Percentiles rank a stretch among this genome's conserved stretches.
Evolutionary conservation across 1,284 basidiomycete genomes (phyloP).

Genomic region (Pascua sp.): DNA sequence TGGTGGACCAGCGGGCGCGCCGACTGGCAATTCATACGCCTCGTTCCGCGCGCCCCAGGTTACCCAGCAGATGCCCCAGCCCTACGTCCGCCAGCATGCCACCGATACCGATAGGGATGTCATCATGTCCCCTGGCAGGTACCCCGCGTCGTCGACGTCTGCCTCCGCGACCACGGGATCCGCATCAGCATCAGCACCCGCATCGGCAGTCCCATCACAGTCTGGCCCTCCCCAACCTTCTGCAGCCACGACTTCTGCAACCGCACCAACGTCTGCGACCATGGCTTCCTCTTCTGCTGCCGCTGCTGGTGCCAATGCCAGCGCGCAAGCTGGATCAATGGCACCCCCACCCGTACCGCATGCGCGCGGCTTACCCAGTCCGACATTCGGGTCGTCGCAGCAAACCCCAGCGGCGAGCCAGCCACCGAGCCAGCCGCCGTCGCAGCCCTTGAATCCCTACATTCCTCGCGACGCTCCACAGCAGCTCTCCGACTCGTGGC

Average conservation of each 20-base stretch:
- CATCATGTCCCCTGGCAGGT: constrained; percentile 24
- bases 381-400: background rate
- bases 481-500: constrained; percentile 12
- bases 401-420: too few relatives aligned
- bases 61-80: constrained; percentile 13
- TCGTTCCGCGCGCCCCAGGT: constrained; percentile 1
- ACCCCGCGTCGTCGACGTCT: background rate
- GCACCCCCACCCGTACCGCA: too few relatives aligned
- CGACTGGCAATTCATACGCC: background rate
- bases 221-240: background rate
- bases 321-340: too few relatives aligned
- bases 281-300: too few relatives aligned
- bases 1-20: background rate
- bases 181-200: background rate
- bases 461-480: constrained; percentile 25
- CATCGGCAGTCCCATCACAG: background rate
- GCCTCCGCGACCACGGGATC: too few relatives aligned
- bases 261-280: too few relatives aligned
- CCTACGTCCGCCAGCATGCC: constrained; percentile 6
- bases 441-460: constrained; percentile 31
- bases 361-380: too few relatives aligned
- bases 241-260: too few relatives aligned
- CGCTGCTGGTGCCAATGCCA: too few relatives aligned
- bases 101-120: constrained; percentile 21
- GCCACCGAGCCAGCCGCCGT: too few relatives aligned